Evolutionary conservation across 2,329 filamentous ascomycete species (phyloP).

Genomic region (Ceratocystis destructans): DNA sequence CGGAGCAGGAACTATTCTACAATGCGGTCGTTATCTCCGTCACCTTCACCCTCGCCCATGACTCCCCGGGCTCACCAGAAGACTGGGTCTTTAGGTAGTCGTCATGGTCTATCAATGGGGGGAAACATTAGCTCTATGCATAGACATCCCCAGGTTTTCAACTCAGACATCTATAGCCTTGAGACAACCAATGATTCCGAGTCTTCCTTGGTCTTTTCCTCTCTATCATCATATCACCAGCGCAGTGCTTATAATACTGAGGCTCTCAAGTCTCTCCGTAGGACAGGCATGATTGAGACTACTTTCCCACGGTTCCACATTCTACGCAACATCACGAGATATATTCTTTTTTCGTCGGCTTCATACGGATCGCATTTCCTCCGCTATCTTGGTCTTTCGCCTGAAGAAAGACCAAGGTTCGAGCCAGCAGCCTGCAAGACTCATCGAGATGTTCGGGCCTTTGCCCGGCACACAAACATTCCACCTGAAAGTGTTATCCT

Average conservation of each 20-base stretch:
- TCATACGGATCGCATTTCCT: conserved; percentile 52
- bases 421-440: conserved; percentile 32
- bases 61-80: conserved; percentile 7
- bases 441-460: conserved; percentile 48
- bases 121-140: conserved; percentile 5
- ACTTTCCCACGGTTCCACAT: conserved; percentile 48
- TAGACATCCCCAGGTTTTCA: conserved; percentile 19
- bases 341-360: conserved; percentile 53
- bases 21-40: conserved; percentile 10
- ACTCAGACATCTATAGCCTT: conserved; percentile 48
- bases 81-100: conserved; percentile 12
- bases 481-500: conserved; percentile 46
- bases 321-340: conserved; percentile 47
- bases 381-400: conserved; percentile 45
- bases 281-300: conserved; percentile 41
- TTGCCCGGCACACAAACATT: conserved; percentile 48
- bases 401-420: conserved; percentile 31
- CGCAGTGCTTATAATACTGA: conserved; percentile 37
- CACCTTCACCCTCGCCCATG: conserved; percentile 3
- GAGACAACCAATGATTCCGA: conserved; percentile 40
- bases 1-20: conserved; percentile 14
- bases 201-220: conserved; percentile 37
- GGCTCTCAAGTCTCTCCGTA: conserved; percentile 36
- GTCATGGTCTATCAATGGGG: conserved; percentile 1
- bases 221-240: conserved; percentile 30